Evolutionary conservation across 176 grass and related monocot genomes (phyloP).

Genomic region (Miscanthus lutarioriparius): DNA sequence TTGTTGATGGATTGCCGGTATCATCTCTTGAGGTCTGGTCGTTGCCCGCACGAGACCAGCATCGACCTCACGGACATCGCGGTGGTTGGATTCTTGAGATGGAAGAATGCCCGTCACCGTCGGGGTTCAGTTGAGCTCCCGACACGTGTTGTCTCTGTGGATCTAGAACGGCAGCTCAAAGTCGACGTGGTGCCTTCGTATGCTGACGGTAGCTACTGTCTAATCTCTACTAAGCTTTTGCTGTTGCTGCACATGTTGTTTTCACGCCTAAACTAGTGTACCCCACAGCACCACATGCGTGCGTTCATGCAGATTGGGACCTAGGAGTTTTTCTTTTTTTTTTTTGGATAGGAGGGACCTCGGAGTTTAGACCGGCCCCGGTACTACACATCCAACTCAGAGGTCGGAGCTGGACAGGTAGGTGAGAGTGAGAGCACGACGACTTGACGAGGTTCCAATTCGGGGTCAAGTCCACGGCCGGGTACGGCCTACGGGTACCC

Average conservation of each 20-base stretch:
- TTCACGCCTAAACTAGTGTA: neutral
- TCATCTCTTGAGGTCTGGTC: neutral
- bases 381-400: neutral
- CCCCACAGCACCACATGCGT: too few species aligned
- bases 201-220: too few species aligned
- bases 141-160: too few species aligned
- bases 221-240: too few species aligned
- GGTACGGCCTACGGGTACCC: neutral
- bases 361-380: too few species aligned
- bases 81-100: too few species aligned
- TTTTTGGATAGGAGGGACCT: too few species aligned
- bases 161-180: too few species aligned
- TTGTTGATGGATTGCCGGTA: too few species aligned
- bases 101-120: too few species aligned
- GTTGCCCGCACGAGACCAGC: neutral
- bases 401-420: neutral
- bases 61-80: neutral
- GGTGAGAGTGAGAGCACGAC: neutral
- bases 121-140: too few species aligned
- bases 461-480: neutral
- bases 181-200: too few species aligned
- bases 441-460: neutral
- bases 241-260: neutral
- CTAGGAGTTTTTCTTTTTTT: neutral
- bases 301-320: neutral